Conservation (phyloP, 2,329 filamentous ascomycete genomes). For the Stagonosporopsis vannaccii region DNA sequence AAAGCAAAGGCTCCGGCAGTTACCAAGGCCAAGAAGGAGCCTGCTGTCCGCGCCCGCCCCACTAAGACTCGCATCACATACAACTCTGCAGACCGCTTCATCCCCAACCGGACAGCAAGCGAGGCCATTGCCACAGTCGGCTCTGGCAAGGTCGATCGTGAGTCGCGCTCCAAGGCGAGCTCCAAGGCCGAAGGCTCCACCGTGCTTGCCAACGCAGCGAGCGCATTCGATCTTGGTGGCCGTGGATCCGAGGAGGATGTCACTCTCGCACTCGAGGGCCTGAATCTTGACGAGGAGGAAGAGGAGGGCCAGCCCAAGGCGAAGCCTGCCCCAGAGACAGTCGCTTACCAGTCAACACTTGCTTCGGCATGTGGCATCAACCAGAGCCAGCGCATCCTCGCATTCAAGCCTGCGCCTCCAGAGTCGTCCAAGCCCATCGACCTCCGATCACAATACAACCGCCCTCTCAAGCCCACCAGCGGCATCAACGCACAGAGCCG, state of each 20-base stretch:
- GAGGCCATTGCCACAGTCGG: slow-evolving; percentile 84
- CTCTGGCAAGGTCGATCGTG: slow-evolving; percentile 78
- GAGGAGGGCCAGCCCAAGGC: slow-evolving; percentile 68
- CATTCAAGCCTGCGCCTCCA: slow-evolving; percentile 97
- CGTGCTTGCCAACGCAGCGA: slow-evolving; percentile 77
- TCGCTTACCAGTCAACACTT: slow-evolving; percentile 90
- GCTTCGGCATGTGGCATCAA: slow-evolving; percentile 91
- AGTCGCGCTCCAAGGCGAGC: slow-evolving; percentile 70
- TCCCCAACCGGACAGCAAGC: slow-evolving; percentile 90
- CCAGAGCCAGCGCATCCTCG: slow-evolving; percentile 92
- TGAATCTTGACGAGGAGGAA: slow-evolving; percentile 78
- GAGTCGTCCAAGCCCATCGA: slow-evolving; percentile 99
- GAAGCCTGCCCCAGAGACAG: slow-evolving; percentile 83
- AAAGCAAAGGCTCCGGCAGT: slow-evolving; percentile 59
- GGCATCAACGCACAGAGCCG: slow-evolving; percentile 83
- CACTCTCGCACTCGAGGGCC: slow-evolving; percentile 75
- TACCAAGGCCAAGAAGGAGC: slow-evolving; percentile 49
- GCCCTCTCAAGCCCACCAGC: slow-evolving; percentile 81
- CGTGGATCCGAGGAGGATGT: slow-evolving; percentile 74
- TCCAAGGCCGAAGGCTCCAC: slow-evolving; percentile 74
- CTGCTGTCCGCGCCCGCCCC: slow-evolving; percentile 40
- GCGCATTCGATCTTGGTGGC: slow-evolving; percentile 68
- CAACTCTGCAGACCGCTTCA: slow-evolving; percentile 90
- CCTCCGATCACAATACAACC: slow-evolving; percentile 96
- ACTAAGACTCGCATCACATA: slow-evolving; percentile 53